Conservation (phyloP, 805 yeast genomes). For the Ogataea naganishii region DNA sequence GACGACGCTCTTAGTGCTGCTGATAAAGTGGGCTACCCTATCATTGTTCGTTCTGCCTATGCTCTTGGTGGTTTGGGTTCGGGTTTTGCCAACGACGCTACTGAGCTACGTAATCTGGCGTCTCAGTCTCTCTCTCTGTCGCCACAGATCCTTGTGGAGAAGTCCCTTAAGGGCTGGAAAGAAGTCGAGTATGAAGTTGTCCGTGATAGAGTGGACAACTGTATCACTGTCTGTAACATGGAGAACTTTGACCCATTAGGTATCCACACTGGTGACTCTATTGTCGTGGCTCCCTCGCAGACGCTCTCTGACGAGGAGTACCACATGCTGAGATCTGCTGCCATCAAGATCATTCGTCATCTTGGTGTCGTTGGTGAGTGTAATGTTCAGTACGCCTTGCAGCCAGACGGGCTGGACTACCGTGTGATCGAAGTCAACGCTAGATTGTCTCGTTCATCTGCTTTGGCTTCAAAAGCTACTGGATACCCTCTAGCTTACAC, state of each 20-base stretch:
- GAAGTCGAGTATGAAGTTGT: conserved; percentile 98
- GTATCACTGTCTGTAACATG: conserved; percentile 99
- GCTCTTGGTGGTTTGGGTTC: conserved; percentile 98
- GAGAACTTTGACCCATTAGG: conserved; percentile 98
- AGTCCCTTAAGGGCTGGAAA: conserved; percentile 97
- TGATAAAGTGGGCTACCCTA: conserved; percentile 80
- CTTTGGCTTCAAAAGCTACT: conserved; percentile 96
- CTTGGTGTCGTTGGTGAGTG: conserved; percentile 99
- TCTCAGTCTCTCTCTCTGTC: conserved; percentile 84
- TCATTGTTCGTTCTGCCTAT: conserved; percentile 94
- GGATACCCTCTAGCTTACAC: conserved; percentile 98
- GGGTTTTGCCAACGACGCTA: conserved; percentile 82
- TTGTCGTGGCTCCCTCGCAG: conserved; percentile 98
- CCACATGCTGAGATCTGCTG: conserved; percentile 96
- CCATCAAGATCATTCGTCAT: conserved; percentile 94
- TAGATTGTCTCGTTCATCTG: conserved; percentile 92
- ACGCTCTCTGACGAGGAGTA: conserved; percentile 95
- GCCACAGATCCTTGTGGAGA: conserved; percentile 94
- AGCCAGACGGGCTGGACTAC: conserved; percentile 92
- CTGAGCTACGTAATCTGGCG: conserved; percentile 79
- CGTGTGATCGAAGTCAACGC: conserved; percentile 98
- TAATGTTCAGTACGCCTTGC: conserved; percentile 93
- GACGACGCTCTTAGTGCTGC: conserved; percentile 95
- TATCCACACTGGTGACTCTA: conserved; percentile 97
- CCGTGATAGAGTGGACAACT: conserved; percentile 91